Evolutionary conservation across 2,329 filamentous ascomycete species (phyloP).

Genomic region (Septoria linicola): DNA sequence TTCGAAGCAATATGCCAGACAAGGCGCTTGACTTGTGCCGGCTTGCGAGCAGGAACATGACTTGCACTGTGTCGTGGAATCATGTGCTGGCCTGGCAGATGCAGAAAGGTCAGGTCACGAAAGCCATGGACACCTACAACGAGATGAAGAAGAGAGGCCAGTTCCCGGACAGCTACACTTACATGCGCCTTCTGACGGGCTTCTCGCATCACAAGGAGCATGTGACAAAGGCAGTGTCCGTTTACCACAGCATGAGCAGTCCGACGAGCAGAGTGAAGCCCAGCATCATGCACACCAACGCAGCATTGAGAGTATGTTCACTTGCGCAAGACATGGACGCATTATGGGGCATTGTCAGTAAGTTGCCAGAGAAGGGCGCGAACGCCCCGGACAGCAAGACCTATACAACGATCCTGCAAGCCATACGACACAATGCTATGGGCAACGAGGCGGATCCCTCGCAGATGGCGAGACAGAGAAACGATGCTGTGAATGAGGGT

Average conservation of each 20-base stretch:
- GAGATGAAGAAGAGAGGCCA: conserved; percentile 98
- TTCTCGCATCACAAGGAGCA: conserved; percentile 61
- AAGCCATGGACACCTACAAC: conserved; percentile 81
- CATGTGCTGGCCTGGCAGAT: conserved; percentile 73
- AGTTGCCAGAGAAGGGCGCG: conserved; percentile 63
- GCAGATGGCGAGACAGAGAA: conserved; percentile 31
- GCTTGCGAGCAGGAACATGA: conserved; percentile 62
- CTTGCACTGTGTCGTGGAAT: conserved; percentile 82
- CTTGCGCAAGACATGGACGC: conserved; percentile 73
- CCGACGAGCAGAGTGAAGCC: conserved; percentile 65
- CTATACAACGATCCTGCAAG: conserved; percentile 80
- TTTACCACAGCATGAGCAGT: conserved; percentile 73
- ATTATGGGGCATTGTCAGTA: conserved; percentile 73
- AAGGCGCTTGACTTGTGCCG: conserved; percentile 69
- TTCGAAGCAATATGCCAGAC: conserved; percentile 60
- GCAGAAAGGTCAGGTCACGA: conserved; percentile 57
- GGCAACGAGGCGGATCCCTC: conserved; percentile 20
- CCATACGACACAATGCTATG: conserved; percentile 56
- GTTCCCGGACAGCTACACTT: conserved; percentile 77
- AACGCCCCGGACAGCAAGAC: conserved; percentile 68
- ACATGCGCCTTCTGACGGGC: conserved; percentile 77
- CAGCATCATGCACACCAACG: conserved; percentile 82
- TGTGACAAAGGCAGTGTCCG: conserved; percentile 66
- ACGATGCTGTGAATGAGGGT: conserved; percentile 61
- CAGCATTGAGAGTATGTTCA: conserved; percentile 78